phyloP scores from a whole-genome alignment of 176 grass and related monocot genomes.

The Lolium perenne region DNA sequence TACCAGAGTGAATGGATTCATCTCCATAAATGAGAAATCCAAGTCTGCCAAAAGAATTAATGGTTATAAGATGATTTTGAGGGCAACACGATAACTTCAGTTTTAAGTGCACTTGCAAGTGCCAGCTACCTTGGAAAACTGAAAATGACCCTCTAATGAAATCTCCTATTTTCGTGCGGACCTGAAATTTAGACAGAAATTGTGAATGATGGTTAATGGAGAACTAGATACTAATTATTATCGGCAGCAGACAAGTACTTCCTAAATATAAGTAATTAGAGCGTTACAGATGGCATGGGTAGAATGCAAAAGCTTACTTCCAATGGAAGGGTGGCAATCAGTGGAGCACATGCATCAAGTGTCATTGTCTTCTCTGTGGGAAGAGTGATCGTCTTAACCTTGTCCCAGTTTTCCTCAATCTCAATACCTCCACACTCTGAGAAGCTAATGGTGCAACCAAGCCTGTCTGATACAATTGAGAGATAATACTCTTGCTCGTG shows the following conservation, averaged over 20 bases:
- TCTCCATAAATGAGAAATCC: constrained; percentile 98
- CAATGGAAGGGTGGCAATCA: constrained; percentile 92
- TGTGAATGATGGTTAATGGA: constrained; percentile 15
- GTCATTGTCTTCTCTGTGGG: constrained; percentile 80
- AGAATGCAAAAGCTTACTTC: constrained; percentile 56
- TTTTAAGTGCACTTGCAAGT: constrained; percentile 6
- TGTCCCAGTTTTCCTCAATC: constrained; percentile 99
- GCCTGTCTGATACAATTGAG: constrained; percentile 78
- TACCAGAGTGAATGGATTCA: constrained; percentile 94
- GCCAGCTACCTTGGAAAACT: constrained; percentile 88
- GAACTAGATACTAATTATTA: not conserved
- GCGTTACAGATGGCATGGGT: not conserved
- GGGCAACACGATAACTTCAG: not conserved
- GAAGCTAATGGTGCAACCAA: constrained; percentile 89
- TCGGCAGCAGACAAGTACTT: not conserved
- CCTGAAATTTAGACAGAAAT: constrained; percentile 53
- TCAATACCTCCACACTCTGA: constrained; percentile 96
- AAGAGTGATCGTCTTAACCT: constrained; percentile 92
- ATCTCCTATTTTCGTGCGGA: constrained; percentile 82
- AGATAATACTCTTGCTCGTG: constrained; percentile 98
- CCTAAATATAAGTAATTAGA: constrained; percentile 4
- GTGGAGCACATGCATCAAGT: constrained; percentile 74
- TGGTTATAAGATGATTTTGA: constrained; percentile 20
- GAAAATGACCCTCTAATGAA: constrained; percentile 83
- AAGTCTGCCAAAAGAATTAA: constrained; percentile 66